These are phyloP conservation scores for Kwoniella shandongensis DNA, from an alignment of 768 basidiomycete species.

Conservation along the genomic window DNA sequence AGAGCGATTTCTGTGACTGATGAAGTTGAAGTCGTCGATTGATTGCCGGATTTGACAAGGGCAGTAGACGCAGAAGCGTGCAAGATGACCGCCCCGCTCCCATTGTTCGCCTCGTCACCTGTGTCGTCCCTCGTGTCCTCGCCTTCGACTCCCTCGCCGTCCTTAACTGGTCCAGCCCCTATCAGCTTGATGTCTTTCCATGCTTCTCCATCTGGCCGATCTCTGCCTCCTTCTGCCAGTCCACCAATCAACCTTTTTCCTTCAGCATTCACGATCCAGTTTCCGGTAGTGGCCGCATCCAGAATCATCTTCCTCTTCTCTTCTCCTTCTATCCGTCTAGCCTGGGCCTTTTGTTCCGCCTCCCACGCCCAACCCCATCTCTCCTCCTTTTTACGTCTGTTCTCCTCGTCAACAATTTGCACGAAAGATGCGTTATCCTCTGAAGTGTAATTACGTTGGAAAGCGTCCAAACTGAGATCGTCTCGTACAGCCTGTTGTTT, in stretches of 20 bases:
- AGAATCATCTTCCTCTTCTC: constrained; percentile 42
- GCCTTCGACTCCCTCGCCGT: constrained; percentile 8
- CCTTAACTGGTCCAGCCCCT: background rate
- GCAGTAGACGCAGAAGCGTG: constrained; percentile 22
- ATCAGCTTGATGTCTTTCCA: constrained; percentile 46
- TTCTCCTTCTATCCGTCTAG: constrained; percentile 45
- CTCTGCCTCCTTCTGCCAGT: constrained; percentile 63
- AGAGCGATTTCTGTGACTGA: constrained; percentile 33
- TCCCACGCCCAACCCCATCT: constrained; percentile 92
- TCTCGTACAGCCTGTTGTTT: constrained; percentile 54
- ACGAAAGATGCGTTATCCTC: constrained; percentile 98
- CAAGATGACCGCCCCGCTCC: constrained; percentile 13
- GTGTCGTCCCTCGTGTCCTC: constrained; percentile 6
- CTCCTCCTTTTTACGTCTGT: constrained; percentile 68
- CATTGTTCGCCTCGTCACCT: background rate
- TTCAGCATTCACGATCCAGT: constrained; percentile 44
- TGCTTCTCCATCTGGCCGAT: constrained; percentile 64
- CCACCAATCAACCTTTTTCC: constrained; percentile 45
- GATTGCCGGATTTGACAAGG: constrained; percentile 16
- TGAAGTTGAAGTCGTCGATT: background rate
- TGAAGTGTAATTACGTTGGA: constrained; percentile 89
- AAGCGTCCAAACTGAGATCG: constrained; percentile 69
- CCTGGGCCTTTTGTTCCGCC: constrained; percentile 76
- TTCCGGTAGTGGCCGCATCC: constrained; percentile 44
- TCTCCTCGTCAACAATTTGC: constrained; percentile 85